Percentiles rank a stretch among this genome's conserved stretches.
phyloP scores from a whole-genome alignment of 2,329 filamentous ascomycete species.

The Aspergillus sergii region DNA sequence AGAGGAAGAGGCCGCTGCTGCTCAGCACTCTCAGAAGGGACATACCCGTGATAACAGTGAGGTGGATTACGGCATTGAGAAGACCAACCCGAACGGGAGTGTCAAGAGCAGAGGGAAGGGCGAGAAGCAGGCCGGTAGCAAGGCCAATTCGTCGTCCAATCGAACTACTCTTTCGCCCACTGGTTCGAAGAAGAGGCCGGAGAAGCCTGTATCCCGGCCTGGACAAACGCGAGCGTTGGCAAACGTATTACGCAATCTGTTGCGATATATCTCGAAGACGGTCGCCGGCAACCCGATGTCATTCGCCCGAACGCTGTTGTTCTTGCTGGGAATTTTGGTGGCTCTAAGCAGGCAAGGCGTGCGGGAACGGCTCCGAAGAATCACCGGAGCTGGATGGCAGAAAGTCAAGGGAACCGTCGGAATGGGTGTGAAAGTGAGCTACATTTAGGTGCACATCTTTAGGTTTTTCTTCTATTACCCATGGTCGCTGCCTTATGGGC shows the following conservation, averaged over 20 bases:
- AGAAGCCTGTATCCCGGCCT: constrained; percentile 34
- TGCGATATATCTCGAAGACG: constrained; percentile 54
- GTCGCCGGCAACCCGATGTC: constrained; percentile 59
- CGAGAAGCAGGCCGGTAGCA: constrained; percentile 30
- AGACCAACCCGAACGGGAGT: constrained; percentile 46
- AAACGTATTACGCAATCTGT: constrained; percentile 50
- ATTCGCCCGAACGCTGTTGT: constrained; percentile 68
- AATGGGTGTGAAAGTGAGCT: constrained; percentile 97
- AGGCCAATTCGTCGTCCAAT: constrained; percentile 28
- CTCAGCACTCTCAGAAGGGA: constrained; percentile 44
- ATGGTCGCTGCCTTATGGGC: constrained; percentile 9
- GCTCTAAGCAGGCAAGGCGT: constrained; percentile 75
- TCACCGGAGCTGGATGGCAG: constrained; percentile 72
- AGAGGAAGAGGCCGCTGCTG: constrained; percentile 37
- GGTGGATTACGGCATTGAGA: constrained; percentile 70
- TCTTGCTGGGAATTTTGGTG: constrained; percentile 75
- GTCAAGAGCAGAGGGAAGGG: constrained; percentile 30
- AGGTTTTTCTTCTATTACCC: constrained; percentile 12
- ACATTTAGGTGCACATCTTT: constrained; percentile 63
- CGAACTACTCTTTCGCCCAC: constrained; percentile 37
- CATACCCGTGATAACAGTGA: constrained; percentile 63
- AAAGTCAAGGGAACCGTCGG: constrained; percentile 84
- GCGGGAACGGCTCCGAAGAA: constrained; percentile 70
- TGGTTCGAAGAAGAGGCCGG: constrained; percentile 43
- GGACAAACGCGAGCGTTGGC: constrained; percentile 49